A percentile compares a stretch with the other conserved stretches of the same genome.
Evolutionary conservation across 169 alveolate genomes (phyloP).

Genomic region (Pseudocohnilembus persalinus): DNA sequence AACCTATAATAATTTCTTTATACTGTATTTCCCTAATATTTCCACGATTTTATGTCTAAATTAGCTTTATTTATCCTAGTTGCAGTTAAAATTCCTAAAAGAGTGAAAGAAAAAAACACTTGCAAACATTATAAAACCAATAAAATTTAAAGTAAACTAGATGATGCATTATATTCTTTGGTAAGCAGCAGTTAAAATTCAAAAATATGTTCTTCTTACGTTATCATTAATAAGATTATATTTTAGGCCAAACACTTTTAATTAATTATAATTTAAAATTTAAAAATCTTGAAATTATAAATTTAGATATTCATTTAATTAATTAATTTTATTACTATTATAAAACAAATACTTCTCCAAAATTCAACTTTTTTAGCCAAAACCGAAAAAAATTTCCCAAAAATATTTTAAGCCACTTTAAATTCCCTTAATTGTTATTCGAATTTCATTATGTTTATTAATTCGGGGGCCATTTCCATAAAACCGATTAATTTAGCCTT

Average conservation of each 20-base stretch:
- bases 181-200: background rate
- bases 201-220: background rate
- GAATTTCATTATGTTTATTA: conserved; percentile 5
- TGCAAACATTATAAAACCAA: background rate
- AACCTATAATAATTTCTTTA: background rate
- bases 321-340: background rate
- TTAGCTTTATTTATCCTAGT: background rate
- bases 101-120: background rate
- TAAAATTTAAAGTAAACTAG: background rate
- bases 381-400: background rate
- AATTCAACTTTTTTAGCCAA: background rate
- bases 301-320: no score
- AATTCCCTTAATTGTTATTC: background rate
- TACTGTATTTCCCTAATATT: background rate
- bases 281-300: background rate
- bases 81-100: background rate
- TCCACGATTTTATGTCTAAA: background rate
- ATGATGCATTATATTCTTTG: background rate
- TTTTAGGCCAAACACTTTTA: background rate
- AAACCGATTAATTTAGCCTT: conserved; percentile 3
- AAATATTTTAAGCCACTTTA: background rate
- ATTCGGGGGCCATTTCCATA: background rate
- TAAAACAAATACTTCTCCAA: background rate
- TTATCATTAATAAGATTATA: no score
- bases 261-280: no score